Base-by-base conservation (phyloP, 1,284 basidiomycete genomes). In the Rhodotorula sp. region DNA sequence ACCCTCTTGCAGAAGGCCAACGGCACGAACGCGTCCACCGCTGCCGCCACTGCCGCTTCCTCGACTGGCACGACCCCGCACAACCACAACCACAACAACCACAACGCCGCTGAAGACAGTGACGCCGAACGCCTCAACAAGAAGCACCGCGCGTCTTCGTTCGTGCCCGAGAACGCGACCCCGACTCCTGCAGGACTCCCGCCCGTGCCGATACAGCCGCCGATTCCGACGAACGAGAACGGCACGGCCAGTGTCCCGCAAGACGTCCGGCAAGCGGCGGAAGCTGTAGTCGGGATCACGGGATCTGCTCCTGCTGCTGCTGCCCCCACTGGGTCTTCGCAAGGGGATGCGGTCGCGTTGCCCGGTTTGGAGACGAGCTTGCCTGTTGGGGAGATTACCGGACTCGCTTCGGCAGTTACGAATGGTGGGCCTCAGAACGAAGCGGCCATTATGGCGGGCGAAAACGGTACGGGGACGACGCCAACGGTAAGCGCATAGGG, bases 71-170 rank as follows among this genome's bases (percentile, higher is more conserved):
- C 61, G 20, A 45, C 60, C 5, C n/a, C n/a, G 37, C 37, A 37
- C 37, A 37, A 51, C 58, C n/a, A 26, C 66, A 10, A 29, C 62
- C 10, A 44, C 62, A 30, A 56, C 56, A 42, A 29, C 17, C 26
- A 45, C 15, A 56, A 30, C 49, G 54, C 60, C 7, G 69, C 67
- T 29, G 70, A 72, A 46, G 70, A 72, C 60, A 66, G 64, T 46
- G 64, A 56, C 37, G 64, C 48, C 12, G 66, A 73, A 26, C 66
- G 69, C n/a, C 58, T 69, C n/a, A 67, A 60, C 69, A 75, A 75
- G 66, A 75, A 75, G 60, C 62, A 71, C 30, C 66, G 73, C 54
- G 67, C 73, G 24, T 75, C 73, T 15, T 70, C 68, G 14, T 75
- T 75, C 48, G 71, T 75, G 4, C 73, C 73, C 15, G 73, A 75